Conservation (phyloP, 345 rosid species). For the Sonneratia alba region DNA sequence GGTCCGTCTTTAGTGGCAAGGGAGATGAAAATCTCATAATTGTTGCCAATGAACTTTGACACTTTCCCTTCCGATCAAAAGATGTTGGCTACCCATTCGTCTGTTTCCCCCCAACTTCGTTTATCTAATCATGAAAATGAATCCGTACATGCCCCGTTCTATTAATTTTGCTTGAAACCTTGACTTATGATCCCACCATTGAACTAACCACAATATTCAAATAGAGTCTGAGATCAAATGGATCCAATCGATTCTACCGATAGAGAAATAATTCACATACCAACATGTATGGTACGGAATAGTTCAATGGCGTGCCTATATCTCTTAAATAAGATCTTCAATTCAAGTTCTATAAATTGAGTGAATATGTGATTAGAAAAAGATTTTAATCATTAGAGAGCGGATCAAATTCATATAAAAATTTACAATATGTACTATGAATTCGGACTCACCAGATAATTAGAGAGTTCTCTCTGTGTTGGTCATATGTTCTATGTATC, state of each 20-base stretch:
- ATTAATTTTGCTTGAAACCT: not conserved
- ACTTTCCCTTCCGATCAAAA: not conserved
- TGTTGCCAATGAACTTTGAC: conserved; percentile 6
- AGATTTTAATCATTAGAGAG: too few species aligned
- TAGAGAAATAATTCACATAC: too few species aligned
- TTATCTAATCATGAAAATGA: not conserved
- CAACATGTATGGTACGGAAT: too few species aligned
- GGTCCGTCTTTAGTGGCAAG: not conserved
- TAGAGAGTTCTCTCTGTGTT: too few species aligned
- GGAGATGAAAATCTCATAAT: not conserved
- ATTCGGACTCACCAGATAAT: too few species aligned
- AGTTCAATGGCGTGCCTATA: too few species aligned
- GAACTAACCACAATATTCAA: not conserved
- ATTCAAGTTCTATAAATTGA: too few species aligned
- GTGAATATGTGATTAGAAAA: too few species aligned
- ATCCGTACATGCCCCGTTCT: not conserved
- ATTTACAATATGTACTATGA: too few species aligned
- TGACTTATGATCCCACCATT: conserved; percentile 1
- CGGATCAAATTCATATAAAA: too few species aligned
- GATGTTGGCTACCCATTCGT: not conserved
- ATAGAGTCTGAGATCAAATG: not conserved
- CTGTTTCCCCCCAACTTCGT: not conserved
- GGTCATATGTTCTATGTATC: too few species aligned
- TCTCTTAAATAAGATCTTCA: too few species aligned
- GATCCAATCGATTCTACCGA: not conserved